A percentile compares a stretch with the other conserved stretches of the same genome.
These are phyloP conservation scores for Phialophora chinensis DNA, from an alignment of 2,329 filamentous ascomycete genomes.

Conservation along the genomic window DNA sequence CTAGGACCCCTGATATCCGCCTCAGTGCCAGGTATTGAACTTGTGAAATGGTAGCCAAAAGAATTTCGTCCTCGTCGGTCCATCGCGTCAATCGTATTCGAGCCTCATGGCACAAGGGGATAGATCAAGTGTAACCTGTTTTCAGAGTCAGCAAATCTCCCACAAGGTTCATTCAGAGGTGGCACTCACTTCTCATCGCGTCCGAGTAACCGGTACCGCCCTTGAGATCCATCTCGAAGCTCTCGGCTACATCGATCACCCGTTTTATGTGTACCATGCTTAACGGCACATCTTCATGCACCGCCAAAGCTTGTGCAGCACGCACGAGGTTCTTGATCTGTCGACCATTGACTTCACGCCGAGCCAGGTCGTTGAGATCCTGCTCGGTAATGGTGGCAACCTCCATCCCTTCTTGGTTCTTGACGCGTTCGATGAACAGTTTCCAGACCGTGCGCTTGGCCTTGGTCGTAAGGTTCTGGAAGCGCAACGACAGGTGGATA, in stretches of 20 bases:
- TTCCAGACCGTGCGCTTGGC: conserved; percentile 82
- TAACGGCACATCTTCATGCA: conserved; percentile 73
- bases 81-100: not conserved
- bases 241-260: conserved; percentile 82
- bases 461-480: conserved; percentile 73
- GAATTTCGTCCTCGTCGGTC: not conserved
- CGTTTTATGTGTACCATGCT: conserved; percentile 80
- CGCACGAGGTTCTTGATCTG: conserved; percentile 89
- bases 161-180: not conserved
- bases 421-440: conserved; percentile 78
- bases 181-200: conserved; percentile 76
- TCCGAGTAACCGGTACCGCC: conserved; percentile 81
- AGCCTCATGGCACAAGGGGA: not conserved
- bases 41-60: not conserved
- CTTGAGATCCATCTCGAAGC: conserved; percentile 81
- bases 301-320: conserved; percentile 80
- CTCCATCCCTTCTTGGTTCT: conserved; percentile 66
- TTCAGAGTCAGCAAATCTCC: conserved; percentile 20
- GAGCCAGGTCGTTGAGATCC: conserved; percentile 61
- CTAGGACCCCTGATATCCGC: not conserved
- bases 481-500: conserved; percentile 76
- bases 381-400: conserved; percentile 53
- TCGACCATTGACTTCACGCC: conserved; percentile 71
- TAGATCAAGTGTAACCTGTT: conserved; percentile 32
- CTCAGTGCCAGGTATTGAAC: not conserved